Evolutionary conservation across 2,329 filamentous ascomycete species (phyloP).

Genomic region (Coleophoma cylindrospora): DNA sequence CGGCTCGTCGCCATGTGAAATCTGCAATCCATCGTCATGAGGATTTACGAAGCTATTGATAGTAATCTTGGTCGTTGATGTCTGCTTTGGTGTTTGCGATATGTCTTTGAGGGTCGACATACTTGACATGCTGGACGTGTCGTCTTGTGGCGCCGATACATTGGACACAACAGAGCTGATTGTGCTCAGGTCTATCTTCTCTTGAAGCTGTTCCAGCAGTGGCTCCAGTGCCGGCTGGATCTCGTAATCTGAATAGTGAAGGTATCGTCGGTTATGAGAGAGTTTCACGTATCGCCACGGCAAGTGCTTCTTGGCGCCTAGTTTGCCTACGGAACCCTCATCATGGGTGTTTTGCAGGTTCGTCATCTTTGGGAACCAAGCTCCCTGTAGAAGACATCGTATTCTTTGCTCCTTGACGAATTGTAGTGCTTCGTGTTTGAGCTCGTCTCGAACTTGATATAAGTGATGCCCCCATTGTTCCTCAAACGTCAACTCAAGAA

Average conservation of each 20-base stretch:
- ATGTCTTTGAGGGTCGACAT: slow-evolving; percentile 32
- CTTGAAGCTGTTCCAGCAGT: slow-evolving; percentile 64
- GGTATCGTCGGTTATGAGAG: slow-evolving; percentile 83
- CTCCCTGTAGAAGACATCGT: slow-evolving; percentile 79
- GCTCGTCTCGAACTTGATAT: slow-evolving; percentile 82
- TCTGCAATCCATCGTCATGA: slow-evolving; percentile 13
- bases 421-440: slow-evolving; percentile 85
- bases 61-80: slow-evolving; percentile 76
- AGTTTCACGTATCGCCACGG: slow-evolving; percentile 79
- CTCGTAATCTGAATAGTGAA: slow-evolving; percentile 87
- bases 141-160: slow-evolving; percentile 48
- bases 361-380: slow-evolving; percentile 65
- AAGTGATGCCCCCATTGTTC: slow-evolving; percentile 92
- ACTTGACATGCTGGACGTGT: slow-evolving; percentile 38
- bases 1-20: slow-evolving; percentile 27
- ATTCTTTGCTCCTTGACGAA: slow-evolving; percentile 98
- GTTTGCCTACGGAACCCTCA: slow-evolving; percentile 21
- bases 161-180: slow-evolving; percentile 95
- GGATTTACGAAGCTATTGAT: slow-evolving; percentile 65
- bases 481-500: slow-evolving; percentile 87
- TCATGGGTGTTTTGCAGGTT: slow-evolving; percentile 39
- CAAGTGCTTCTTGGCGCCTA: slow-evolving; percentile 8
- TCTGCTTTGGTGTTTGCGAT: slow-evolving; percentile 10
- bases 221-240: slow-evolving; percentile 60
- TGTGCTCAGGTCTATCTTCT: slow-evolving; percentile 81